Conservation (phyloP, 805 yeast species). For the Ogataea pilisensis region DNA sequence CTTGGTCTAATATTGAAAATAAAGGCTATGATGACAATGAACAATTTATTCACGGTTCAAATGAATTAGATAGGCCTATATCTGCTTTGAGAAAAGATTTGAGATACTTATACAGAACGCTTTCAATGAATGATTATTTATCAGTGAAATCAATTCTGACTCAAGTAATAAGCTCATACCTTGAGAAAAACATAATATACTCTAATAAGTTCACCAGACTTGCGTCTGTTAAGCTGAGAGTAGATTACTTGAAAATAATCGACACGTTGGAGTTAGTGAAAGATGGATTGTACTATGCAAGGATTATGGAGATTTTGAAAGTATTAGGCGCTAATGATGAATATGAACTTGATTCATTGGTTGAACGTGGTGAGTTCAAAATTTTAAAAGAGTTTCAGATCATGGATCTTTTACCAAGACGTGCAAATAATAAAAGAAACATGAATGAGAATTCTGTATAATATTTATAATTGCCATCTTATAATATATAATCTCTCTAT, state of each 20-base stretch:
- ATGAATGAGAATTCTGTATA: background rate
- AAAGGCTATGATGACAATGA: background rate
- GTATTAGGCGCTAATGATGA: slow-evolving; percentile 9
- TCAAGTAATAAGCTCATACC: slow-evolving; percentile 29
- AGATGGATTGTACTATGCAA: slow-evolving; percentile 18
- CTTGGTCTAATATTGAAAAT: slow-evolving; percentile 21
- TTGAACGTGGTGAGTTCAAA: background rate
- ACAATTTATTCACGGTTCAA: slow-evolving; percentile 8
- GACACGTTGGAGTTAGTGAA: slow-evolving; percentile 18
- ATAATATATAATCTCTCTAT: too few species aligned
- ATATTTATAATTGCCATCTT: background rate
- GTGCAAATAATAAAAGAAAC: background rate
- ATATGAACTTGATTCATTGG: background rate
- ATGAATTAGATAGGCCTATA: slow-evolving; percentile 25
- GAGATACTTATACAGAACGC: slow-evolving; percentile 25
- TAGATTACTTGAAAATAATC: slow-evolving; percentile 33
- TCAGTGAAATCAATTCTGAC: slow-evolving; percentile 25
- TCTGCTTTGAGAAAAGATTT: slow-evolving; percentile 27
- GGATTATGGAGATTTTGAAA: slow-evolving; percentile 15
- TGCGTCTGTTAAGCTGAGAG: slow-evolving; percentile 34
- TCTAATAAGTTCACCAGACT: slow-evolving; percentile 32
- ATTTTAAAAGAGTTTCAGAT: slow-evolving; percentile 11
- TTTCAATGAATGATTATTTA: slow-evolving; percentile 29
- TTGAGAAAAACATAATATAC: slow-evolving; percentile 36
- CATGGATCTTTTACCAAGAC: slow-evolving; percentile 12